Base-by-base conservation (phyloP, 2,329 filamentous ascomycete genomes). In the Helotiales sp. region DNA sequence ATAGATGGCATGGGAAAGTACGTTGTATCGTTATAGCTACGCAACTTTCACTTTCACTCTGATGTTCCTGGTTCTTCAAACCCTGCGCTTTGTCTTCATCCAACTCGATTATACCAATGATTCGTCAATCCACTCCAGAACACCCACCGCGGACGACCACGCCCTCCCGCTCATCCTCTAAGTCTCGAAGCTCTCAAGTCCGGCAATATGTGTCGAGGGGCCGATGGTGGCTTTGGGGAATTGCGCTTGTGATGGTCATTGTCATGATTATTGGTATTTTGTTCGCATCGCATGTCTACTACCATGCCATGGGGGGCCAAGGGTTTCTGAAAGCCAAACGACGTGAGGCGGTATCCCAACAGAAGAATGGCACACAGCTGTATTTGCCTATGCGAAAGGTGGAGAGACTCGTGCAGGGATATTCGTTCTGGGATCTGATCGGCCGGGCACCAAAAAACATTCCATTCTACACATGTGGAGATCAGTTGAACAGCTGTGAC, bases 401-500 rank as follows among this genome's bases (percentile, higher is more conserved):
- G 5, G 60, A 67, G 20, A 26, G 58, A 8, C n/a, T 30, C 20
- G 32, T 15, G 55, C 49, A 22, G 34, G 63, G 34, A 55, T 45
- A 60, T 61, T 20, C 50, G 34, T 52, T 43, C 10, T 37, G 17
- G 43, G 15, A 45, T 30, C 1, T 55, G 15, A 43, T 63, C 22
- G 49, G 47, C 22, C 45, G 61, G 26, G 45, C 47, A 15, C 59
- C 59, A 11, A 63, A 54, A 20, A 67, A 69, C 15, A 66, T 75
- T 17, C 75, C 75, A 17, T 77, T 64, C 55, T 75, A 73, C 58
- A 68, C 63, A 5, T 76, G 75, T 58, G 75, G 75, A 2, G 75
- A 77, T 65, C 75, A 77, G 52, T 63, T 70, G 30, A 68, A 74
- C 10, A 74, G 73, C 26, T 77, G 75, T 54, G 71, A 73, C 61